Evolutionary conservation across 1,139 yeast species (phyloP).

Genomic region (Candida pseudoviswanathii): DNA sequence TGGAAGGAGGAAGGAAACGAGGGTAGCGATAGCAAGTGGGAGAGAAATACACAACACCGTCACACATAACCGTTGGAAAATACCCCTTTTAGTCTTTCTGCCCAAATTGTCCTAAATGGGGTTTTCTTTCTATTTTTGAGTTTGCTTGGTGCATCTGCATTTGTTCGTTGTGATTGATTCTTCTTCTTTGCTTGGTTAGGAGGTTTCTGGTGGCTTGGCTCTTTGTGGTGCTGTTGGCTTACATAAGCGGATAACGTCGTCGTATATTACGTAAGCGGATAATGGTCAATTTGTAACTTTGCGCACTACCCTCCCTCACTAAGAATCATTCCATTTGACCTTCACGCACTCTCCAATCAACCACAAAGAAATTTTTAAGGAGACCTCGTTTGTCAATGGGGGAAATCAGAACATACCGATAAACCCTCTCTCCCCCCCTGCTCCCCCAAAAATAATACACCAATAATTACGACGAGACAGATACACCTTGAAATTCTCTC

Average conservation of each 20-base stretch:
- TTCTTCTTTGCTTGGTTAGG: not conserved
- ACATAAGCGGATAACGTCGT: not conserved
- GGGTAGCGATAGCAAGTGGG: not conserved
- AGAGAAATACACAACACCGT: not conserved
- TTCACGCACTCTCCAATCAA: too few relatives aligned
- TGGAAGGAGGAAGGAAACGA: too few relatives aligned
- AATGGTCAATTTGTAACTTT: not conserved
- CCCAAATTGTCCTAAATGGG: not conserved
- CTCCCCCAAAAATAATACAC: too few relatives aligned
- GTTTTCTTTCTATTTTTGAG: too few relatives aligned
- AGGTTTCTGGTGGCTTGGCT: not conserved
- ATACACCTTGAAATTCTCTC: too few relatives aligned
- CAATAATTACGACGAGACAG: too few relatives aligned
- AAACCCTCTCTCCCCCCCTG: too few relatives aligned
- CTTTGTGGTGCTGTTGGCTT: too few relatives aligned
- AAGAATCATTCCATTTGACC: too few relatives aligned
- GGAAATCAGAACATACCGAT: not conserved
- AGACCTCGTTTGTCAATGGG: not conserved
- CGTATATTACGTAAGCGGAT: conserved; percentile 1
- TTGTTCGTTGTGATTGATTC: not conserved
- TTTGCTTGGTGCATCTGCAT: too few relatives aligned
- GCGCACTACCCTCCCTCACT: not conserved
- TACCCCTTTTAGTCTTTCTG: not conserved
- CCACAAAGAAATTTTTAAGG: too few relatives aligned
- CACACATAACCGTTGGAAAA: not conserved